These are phyloP conservation scores for Plasmodium vivax DNA, from an alignment of 169 alveolate species.

Conservation along the genomic window DNA sequence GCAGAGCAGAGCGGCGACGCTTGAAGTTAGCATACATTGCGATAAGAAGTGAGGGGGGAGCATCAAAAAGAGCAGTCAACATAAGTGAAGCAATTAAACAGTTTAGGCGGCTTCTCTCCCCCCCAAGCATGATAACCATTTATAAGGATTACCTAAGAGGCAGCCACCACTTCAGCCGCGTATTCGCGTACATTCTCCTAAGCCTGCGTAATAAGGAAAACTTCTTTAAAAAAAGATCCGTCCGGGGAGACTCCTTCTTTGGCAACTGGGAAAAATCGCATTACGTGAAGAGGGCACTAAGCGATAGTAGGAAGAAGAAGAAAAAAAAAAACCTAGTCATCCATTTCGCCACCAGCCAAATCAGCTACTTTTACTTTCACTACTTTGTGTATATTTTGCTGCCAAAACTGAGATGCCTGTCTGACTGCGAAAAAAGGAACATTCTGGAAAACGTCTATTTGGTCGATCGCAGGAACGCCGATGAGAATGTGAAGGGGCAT, in stretches of 20 bases:
- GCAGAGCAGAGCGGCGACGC: neutral
- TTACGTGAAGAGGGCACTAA: neutral
- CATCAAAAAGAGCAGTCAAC: neutral
- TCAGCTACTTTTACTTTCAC: slow-evolving; percentile 61
- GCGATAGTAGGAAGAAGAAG: slow-evolving; percentile 10
- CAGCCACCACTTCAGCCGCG: slow-evolving; percentile 29
- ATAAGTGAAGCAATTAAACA: neutral
- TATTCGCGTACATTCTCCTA: slow-evolving; percentile 47
- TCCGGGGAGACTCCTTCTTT: neutral
- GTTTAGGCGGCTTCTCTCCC: neutral
- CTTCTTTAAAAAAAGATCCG: slow-evolving; percentile 51
- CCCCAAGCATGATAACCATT: slow-evolving; percentile 40
- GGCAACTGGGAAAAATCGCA: slow-evolving; percentile 32
- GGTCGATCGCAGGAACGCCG: slow-evolving; percentile 1
- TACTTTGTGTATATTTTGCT: slow-evolving; percentile 66
- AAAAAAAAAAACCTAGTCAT: slow-evolving; percentile 45
- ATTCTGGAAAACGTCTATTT: slow-evolving; percentile 50
- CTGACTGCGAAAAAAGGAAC: slow-evolving; percentile 39
- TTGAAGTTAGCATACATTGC: neutral
- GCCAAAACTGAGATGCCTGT: slow-evolving; percentile 31
- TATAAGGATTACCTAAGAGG: slow-evolving; percentile 57
- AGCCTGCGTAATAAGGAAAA: slow-evolving; percentile 43
- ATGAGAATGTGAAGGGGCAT: slow-evolving; percentile 11
- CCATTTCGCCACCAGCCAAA: slow-evolving; percentile 60
- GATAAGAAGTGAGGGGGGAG: neutral